phyloP scores from a whole-genome alignment of 768 basidiomycete genomes.

The Paxillus involutus region DNA sequence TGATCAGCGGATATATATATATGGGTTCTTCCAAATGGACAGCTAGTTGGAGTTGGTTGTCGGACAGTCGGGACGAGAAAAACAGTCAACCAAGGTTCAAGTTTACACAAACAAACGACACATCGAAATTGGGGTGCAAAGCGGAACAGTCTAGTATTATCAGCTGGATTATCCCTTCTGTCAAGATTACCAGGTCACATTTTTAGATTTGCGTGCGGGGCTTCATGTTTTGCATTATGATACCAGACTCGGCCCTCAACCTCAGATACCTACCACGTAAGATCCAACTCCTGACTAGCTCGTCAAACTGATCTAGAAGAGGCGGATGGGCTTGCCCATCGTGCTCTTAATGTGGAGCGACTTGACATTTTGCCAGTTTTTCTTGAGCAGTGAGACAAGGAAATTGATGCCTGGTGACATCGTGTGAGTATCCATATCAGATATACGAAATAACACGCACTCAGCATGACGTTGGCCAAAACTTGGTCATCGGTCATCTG shows the following conservation, averaged over 20 bases:
- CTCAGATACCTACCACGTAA: slow-evolving; percentile 13
- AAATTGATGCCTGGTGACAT: slow-evolving; percentile 89
- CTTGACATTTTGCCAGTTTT: slow-evolving; percentile 99
- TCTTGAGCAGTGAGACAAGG: slow-evolving; percentile 98
- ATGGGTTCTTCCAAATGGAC: slow-evolving; percentile 1
- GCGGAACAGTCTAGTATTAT: slow-evolving; percentile 6
- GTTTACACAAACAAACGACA: neutral
- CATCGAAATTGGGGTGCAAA: slow-evolving; percentile 14
- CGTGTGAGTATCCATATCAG: slow-evolving; percentile 4
- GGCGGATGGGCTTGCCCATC: slow-evolving; percentile 97
- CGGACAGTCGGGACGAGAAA: slow-evolving; percentile 1
- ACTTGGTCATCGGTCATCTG: slow-evolving; percentile 98
- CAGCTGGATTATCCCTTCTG: slow-evolving; percentile 6
- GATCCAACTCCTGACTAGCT: slow-evolving; percentile 7
- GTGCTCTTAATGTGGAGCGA: slow-evolving; percentile 98
- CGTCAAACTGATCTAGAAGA: slow-evolving; percentile 60
- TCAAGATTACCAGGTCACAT: slow-evolving; percentile 17
- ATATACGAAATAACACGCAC: slow-evolving; percentile 41
- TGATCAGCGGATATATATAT: neutral
- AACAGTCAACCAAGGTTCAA: slow-evolving; percentile 28
- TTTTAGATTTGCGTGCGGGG: slow-evolving; percentile 75
- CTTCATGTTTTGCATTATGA: slow-evolving; percentile 90
- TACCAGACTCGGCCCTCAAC: slow-evolving; percentile 25
- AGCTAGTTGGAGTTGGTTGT: neutral
- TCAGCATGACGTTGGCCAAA: slow-evolving; percentile 95